A percentile compares a stretch with the other conserved stretches of the same genome.
phyloP scores from a whole-genome alignment of 2,329 filamentous ascomycete genomes.

The Penicillium sp. region DNA sequence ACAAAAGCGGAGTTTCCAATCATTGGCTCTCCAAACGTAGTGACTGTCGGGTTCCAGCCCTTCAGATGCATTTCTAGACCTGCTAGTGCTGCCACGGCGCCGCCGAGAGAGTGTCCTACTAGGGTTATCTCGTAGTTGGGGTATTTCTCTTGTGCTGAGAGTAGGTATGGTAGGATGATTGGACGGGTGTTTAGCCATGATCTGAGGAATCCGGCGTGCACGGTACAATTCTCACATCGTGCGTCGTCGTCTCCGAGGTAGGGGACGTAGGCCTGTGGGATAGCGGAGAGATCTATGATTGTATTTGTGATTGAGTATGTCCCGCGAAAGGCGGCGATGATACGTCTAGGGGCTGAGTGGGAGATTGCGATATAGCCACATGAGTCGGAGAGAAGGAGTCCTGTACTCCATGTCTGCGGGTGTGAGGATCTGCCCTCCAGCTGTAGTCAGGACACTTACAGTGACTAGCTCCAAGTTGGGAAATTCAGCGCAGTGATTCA shows the following conservation, averaged over 20 bases:
- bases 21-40: slow-evolving; percentile 86
- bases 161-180: slow-evolving; percentile 63
- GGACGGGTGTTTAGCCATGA: slow-evolving; percentile 75
- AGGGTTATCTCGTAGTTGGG: slow-evolving; percentile 70
- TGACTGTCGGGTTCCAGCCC: slow-evolving; percentile 72
- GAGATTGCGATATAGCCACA: slow-evolving; percentile 94
- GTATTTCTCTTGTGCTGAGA: slow-evolving; percentile 54
- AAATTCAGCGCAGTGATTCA: slow-evolving; percentile 80
- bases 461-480: slow-evolving; percentile 69
- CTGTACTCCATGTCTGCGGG: slow-evolving; percentile 76
- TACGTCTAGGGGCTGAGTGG: slow-evolving; percentile 56
- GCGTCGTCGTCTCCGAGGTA: slow-evolving; percentile 63
- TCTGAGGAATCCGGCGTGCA: slow-evolving; percentile 81
- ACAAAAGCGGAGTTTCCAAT: slow-evolving; percentile 53
- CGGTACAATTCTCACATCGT: slow-evolving; percentile 82
- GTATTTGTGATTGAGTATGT: slow-evolving; percentile 93
- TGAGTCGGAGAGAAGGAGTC: slow-evolving; percentile 76
- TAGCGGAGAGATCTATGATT: slow-evolving; percentile 79
- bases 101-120: slow-evolving; percentile 86
- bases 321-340: slow-evolving; percentile 85
- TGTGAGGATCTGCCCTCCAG: neutral
- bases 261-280: slow-evolving; percentile 84
- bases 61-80: slow-evolving; percentile 71
- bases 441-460: slow-evolving; percentile 30
- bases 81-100: slow-evolving; percentile 83